Percentiles rank a stretch among this genome's conserved stretches.
Conservation (phyloP, 176 grass and related monocot species). For the Phoenix dactylifera region DNA sequence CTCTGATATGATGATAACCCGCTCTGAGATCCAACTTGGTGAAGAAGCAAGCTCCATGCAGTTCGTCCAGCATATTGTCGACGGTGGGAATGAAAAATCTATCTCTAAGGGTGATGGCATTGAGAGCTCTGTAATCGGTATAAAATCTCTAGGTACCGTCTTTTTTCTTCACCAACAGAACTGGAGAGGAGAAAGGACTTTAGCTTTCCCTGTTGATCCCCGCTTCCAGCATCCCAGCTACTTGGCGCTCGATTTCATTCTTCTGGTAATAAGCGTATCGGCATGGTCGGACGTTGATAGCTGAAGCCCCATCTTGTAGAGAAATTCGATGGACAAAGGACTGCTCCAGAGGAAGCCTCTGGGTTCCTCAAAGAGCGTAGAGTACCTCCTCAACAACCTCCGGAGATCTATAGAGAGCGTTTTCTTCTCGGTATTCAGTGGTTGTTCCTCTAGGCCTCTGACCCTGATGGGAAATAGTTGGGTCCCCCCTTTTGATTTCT, state of each 20-base stretch:
- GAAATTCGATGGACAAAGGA: neutral
- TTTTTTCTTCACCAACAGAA: no score
- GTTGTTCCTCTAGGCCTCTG: no score
- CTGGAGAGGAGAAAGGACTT: neutral
- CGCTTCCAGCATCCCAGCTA: no score
- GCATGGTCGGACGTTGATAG: neutral
- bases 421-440: no score
- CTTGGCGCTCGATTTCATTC: neutral
- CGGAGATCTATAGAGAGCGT: no score
- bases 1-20: neutral
- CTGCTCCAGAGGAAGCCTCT: neutral
- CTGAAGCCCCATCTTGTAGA: neutral
- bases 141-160: neutral
- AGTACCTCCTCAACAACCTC: neutral
- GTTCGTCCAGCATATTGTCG: constrained; percentile 5
- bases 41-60: neutral
- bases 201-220: no score
- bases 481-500: no score
- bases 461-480: no score
- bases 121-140: neutral
- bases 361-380: neutral
- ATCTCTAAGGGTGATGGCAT: neutral
- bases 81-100: constrained; percentile 3
- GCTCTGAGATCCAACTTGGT: neutral
- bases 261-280: neutral